Conservation (phyloP, 176 grass and related monocot genomes). For the Musa acuminata region DNA sequence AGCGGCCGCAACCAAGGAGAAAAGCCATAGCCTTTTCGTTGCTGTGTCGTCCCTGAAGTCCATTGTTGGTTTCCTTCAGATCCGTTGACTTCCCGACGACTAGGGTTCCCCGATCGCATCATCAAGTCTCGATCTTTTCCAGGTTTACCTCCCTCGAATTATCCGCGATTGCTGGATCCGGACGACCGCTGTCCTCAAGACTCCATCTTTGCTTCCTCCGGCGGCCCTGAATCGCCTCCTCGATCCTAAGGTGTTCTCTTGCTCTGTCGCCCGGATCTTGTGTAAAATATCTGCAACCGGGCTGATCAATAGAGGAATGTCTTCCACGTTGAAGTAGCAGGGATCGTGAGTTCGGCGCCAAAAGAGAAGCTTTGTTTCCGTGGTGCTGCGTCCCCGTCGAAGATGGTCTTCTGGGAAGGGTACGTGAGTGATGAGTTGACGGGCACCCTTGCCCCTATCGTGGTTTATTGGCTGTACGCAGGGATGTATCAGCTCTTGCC, state of each 20-base stretch:
- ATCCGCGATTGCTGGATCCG: not conserved
- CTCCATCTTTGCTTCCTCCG: not conserved
- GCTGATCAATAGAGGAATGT: not conserved
- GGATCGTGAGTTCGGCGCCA: not conserved
- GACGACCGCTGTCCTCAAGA: not conserved
- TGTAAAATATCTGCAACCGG: not conserved
- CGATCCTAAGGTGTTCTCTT: not conserved
- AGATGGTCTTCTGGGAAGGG: conserved; percentile 3
- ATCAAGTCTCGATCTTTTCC: not conserved
- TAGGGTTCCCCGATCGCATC: not conserved
- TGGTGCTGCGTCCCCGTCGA: not conserved
- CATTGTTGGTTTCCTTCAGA: not conserved
- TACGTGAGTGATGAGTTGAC: not conserved
- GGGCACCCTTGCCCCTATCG: conserved; percentile 2
- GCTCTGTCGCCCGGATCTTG: not conserved
- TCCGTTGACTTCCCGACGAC: not conserved
- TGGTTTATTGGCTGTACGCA: conserved; percentile 1
- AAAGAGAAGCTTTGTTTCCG: not conserved
- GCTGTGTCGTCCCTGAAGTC: not conserved
- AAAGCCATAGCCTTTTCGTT: not conserved
- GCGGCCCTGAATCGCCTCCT: not conserved
- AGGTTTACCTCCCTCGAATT: not conserved
- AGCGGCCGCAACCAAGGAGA: not conserved
- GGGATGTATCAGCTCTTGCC: not conserved
- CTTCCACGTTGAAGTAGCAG: not conserved